These are phyloP conservation scores for Linum usitatissimum DNA, from an alignment of 345 rosid genomes.

Conservation along the genomic window DNA sequence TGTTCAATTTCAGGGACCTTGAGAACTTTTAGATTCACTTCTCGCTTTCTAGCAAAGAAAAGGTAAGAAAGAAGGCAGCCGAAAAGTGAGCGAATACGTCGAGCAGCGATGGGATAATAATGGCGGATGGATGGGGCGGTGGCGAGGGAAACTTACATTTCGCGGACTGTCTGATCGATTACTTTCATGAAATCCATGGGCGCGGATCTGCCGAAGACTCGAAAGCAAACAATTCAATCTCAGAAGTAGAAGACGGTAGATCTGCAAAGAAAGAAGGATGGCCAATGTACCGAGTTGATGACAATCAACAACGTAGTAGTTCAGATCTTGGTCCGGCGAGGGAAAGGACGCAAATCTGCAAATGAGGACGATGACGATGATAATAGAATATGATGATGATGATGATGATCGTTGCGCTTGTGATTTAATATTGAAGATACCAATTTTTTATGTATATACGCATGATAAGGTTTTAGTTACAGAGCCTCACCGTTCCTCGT, in stretches of 20 bases:
- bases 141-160: constrained; percentile 47
- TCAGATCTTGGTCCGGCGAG: too few species aligned
- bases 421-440: too few species aligned
- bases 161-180: constrained; percentile 94
- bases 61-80: neutral
- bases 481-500: too few species aligned
- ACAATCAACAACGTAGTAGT: too few species aligned
- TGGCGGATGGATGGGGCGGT: neutral
- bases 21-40: constrained; percentile 93
- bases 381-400: too few species aligned
- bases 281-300: neutral
- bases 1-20: constrained; percentile 98
- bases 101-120: neutral
- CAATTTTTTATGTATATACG: too few species aligned
- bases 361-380: too few species aligned
- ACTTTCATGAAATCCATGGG: constrained; percentile 98
- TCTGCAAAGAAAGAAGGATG: neutral
- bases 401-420: too few species aligned
- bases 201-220: neutral
- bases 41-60: constrained; percentile 59
- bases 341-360: too few species aligned
- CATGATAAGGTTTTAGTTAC: too few species aligned
- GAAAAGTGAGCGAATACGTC: neutral
- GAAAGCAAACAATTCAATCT: neutral
- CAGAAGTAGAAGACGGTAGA: neutral